A percentile compares a stretch with the other conserved stretches of the same genome.
phyloP scores from a whole-genome alignment of 2,329 filamentous ascomycete genomes.

The Nemania abortiva region DNA sequence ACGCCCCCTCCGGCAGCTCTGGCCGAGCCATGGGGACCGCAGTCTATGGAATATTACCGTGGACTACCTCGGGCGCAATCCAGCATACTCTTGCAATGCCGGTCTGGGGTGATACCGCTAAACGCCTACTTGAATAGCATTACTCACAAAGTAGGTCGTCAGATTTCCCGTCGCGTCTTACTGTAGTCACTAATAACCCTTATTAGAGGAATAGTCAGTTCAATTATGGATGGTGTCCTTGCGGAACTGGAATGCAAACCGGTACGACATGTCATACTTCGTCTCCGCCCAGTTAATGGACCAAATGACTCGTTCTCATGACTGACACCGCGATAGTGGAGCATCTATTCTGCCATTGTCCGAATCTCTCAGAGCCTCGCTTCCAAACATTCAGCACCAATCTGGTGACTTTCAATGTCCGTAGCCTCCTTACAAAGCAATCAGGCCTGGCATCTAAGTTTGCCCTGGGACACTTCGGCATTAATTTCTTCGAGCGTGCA shows the following conservation, averaged over 20 bases:
- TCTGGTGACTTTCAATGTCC: background rate
- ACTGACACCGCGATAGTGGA: background rate
- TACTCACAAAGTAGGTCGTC: background rate
- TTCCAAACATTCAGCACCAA: background rate
- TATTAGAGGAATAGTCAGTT: too few species aligned
- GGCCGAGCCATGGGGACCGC: background rate
- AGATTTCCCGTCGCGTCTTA: background rate
- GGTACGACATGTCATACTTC: too few species aligned
- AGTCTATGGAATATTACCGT: background rate
- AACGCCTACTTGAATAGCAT: background rate
- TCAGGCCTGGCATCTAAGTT: background rate
- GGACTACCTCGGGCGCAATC: background rate
- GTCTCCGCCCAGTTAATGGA: too few species aligned
- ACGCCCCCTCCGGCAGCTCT: background rate
- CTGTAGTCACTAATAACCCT: too few species aligned
- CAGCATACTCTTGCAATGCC: background rate
- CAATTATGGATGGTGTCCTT: background rate
- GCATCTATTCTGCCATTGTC: background rate
- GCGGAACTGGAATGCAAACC: background rate
- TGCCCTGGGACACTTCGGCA: background rate
- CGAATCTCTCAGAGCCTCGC: background rate
- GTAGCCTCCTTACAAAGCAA: background rate
- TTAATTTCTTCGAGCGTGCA: background rate
- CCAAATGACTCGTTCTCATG: too few species aligned
- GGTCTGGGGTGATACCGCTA: background rate